Conservation (phyloP, 78 protist species). For the Dictyostelium purpureum region DNA sequence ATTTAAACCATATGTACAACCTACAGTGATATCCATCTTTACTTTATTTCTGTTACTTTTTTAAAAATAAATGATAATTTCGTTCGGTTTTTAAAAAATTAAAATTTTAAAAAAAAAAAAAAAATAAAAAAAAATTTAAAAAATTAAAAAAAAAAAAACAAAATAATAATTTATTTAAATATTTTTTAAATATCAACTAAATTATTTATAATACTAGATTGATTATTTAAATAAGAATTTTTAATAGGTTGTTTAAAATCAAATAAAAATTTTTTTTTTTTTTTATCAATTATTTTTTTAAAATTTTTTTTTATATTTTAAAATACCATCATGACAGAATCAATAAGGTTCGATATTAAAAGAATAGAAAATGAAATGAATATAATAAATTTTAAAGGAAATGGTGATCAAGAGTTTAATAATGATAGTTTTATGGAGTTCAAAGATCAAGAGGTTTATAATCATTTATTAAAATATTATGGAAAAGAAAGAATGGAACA, state of each 20-base stretch:
- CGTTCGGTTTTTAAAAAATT: not conserved
- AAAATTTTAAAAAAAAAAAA: not conserved
- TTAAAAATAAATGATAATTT: not conserved
- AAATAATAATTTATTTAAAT: not conserved
- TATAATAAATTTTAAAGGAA: not conserved
- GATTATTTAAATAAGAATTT: too few relatives aligned
- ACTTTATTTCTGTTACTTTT: not conserved
- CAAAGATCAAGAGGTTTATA: not conserved
- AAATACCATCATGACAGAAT: too few relatives aligned
- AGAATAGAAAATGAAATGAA: not conserved
- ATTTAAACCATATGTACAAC: slow-evolving; percentile 16
- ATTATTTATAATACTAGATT: too few relatives aligned
- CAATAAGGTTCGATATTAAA: not conserved
- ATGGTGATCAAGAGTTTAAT: not conserved
- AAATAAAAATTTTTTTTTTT: too few relatives aligned
- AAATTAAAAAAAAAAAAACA: not conserved
- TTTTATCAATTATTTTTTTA: too few relatives aligned
- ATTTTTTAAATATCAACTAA: not conserved
- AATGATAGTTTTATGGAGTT: slow-evolving; percentile 12
- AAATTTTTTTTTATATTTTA: too few relatives aligned
- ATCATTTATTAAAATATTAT: slow-evolving; percentile 46
- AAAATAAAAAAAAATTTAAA: not conserved
- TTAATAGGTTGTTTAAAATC: too few relatives aligned
- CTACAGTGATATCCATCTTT: slow-evolving; percentile 35
- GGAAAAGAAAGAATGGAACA: not conserved